Evolutionary conservation across 345 rosid genomes (phyloP).

Genomic region (Erucastrum elatum): DNA sequence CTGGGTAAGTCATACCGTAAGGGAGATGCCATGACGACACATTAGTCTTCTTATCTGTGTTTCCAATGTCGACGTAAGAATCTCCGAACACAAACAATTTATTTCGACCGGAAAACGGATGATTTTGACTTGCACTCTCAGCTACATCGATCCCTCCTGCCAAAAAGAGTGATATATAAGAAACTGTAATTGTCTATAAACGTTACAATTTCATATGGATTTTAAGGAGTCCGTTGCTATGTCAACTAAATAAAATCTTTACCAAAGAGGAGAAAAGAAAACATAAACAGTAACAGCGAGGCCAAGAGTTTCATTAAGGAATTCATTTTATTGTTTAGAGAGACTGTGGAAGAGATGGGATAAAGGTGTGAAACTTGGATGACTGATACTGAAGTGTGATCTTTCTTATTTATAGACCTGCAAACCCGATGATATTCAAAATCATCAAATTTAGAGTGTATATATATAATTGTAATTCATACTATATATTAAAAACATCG

Average conservation of each 20-base stretch:
- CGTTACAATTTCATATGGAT: neutral
- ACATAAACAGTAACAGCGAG: neutral
- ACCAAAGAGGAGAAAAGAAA: conserved; percentile 10
- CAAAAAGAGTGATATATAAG: neutral
- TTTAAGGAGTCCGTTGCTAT: neutral
- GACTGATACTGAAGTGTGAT: neutral
- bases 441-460: neutral
- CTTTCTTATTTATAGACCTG: neutral
- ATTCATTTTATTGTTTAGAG: neutral
- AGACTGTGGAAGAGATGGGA: neutral
- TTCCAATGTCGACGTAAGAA: conserved; percentile 61
- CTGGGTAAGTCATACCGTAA: conserved; percentile 56
- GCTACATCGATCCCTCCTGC: conserved; percentile 14
- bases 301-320: neutral
- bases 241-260: neutral
- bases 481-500: neutral
- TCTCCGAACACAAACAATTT: conserved; percentile 60
- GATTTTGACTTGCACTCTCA: neutral
- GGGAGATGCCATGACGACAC: conserved; percentile 48
- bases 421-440: neutral
- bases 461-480: too few species aligned
- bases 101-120: conserved; percentile 15
- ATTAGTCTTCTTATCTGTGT: conserved; percentile 29
- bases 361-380: neutral
- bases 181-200: neutral